Base-by-base conservation (phyloP, 345 rosid species). In the Citrus inodora region DNA sequence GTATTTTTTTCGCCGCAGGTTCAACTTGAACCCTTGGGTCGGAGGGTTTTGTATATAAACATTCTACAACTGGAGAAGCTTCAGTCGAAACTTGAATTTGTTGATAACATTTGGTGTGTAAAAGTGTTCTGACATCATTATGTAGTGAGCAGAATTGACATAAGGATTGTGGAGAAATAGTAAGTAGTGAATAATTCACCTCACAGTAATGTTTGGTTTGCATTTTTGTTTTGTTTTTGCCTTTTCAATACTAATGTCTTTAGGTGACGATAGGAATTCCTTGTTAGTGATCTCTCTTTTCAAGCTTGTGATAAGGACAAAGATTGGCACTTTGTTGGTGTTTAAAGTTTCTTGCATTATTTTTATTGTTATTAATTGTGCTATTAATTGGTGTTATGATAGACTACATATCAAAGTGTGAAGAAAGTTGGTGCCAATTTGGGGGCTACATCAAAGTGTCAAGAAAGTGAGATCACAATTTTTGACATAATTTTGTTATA, bases 21-120 rank as follows among this genome's bases (percentile, higher is more conserved):
- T 38, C 42, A 67, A 35, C 66, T 46, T 48, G 65, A 56, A 76
- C 46, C 14, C 67, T 32, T 67, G 64, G 76, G 24, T 11, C 25
- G 58, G 65, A 17, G 46, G 73, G 53, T 35, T 71, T 67, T 85
- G 83, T 78, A 82, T 25, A 85, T 80, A 82, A 76, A 66, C 46
- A 35, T 21, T 33, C 70, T 61, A 67, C 76, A 76, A 30, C 73
- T 38, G 80, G 56, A 61, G 67, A 76, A 66, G 71, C 66, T 62
- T 75, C 40, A 68, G 38, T 22, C 22, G 65, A 69, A 71, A 27
- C 38, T 35, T 27, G 78, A 68, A 64, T 70, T 11, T 46, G 13
- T 56, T 74, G 77, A 63, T 73, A 73, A 35, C 35, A 17, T 48
- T 63, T 51, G 77, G 72, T 75, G 56, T 80, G 80, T 84, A 71